A percentile compares a stretch with the other conserved stretches of the same genome.
phyloP scores from a whole-genome alignment of 2,329 filamentous ascomycete genomes.

The Phyllosticta citriasiana region DNA sequence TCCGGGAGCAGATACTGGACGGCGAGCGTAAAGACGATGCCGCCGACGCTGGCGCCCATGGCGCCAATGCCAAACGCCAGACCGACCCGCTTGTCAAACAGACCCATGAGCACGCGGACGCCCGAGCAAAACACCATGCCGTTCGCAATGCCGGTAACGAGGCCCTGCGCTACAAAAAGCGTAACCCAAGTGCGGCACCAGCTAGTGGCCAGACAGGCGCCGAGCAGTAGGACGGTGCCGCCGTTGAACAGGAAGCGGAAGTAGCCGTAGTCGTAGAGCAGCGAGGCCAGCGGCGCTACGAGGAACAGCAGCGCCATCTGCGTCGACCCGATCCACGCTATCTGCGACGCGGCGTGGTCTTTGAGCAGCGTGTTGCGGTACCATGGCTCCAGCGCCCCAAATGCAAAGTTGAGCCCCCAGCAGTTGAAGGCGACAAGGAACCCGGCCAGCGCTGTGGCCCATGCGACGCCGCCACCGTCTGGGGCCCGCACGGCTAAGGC shows the following conservation, averaged over 20 bases:
- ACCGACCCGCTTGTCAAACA: constrained; percentile 25
- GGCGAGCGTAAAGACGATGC: constrained; percentile 23
- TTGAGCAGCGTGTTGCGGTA: constrained; percentile 17
- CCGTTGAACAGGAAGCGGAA: constrained; percentile 21
- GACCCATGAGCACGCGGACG: constrained; percentile 23
- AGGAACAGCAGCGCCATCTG: constrained; percentile 26
- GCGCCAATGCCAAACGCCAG: constrained; percentile 24
- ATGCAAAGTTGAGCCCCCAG: constrained; percentile 23
- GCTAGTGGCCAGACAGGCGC: constrained; percentile 17
- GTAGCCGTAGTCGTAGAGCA: constrained; percentile 22
- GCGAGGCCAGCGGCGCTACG: constrained; percentile 21
- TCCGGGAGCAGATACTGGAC: constrained; percentile 21
- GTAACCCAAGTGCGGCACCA: constrained; percentile 16
- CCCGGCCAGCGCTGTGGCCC: background rate
- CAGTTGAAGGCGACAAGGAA: constrained; percentile 13
- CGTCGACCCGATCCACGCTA: constrained; percentile 28
- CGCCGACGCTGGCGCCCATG: constrained; percentile 25
- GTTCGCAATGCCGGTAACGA: constrained; percentile 24
- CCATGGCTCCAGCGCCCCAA: constrained; percentile 25
- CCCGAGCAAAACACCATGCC: constrained; percentile 22
- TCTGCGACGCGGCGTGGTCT: constrained; percentile 14
- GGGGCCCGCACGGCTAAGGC: background rate
- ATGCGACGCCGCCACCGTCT: background rate
- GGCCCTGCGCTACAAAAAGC: constrained; percentile 24
- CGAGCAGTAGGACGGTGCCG: constrained; percentile 19